Evolutionary conservation across 106 monocot species (phyloP).

Genomic region (Amphibolis antarctica): DNA sequence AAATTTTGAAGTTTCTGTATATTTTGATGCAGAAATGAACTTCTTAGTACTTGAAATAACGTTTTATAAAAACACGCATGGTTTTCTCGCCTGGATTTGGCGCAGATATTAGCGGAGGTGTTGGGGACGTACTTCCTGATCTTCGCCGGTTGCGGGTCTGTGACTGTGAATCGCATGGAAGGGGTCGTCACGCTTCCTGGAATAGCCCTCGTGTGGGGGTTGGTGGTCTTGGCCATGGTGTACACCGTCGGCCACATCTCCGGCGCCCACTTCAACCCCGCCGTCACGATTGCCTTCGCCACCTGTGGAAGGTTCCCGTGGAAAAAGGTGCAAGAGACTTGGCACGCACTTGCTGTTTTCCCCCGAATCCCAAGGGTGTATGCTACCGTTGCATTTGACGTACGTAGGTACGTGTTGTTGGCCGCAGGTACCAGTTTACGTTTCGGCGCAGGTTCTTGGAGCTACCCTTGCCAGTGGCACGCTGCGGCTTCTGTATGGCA

Average conservation of each 20-base stretch:
- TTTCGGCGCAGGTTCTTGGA: conserved; percentile 45
- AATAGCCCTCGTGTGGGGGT: conserved; percentile 60
- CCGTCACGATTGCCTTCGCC: conserved; percentile 71
- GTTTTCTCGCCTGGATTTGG: background rate
- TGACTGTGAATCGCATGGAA: conserved; percentile 42
- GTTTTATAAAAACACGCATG: background rate
- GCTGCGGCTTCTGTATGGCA: conserved; percentile 49
- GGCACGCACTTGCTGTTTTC: too few species aligned
- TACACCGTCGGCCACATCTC: conserved; percentile 86
- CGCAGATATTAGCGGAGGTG: conserved; percentile 59
- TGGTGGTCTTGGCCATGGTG: conserved; percentile 61
- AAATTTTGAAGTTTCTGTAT: background rate
- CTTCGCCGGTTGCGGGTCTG: conserved; percentile 68
- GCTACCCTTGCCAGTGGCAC: conserved; percentile 52
- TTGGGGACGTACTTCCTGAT: conserved; percentile 70
- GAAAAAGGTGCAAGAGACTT: conserved; percentile 39
- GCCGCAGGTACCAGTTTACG: conserved; percentile 47
- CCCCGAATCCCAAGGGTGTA: too few species aligned
- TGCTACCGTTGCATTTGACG: too few species aligned
- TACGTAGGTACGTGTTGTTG: background rate
- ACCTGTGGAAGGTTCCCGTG: conserved; percentile 53
- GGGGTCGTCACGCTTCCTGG: conserved; percentile 60
- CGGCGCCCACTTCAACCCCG: conserved; percentile 81
- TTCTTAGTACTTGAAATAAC: too few species aligned
- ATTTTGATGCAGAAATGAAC: too few species aligned